Evolutionary conservation across 1,139 yeast genomes (phyloP).

Genomic region (Suhomyces atakaporum): DNA sequence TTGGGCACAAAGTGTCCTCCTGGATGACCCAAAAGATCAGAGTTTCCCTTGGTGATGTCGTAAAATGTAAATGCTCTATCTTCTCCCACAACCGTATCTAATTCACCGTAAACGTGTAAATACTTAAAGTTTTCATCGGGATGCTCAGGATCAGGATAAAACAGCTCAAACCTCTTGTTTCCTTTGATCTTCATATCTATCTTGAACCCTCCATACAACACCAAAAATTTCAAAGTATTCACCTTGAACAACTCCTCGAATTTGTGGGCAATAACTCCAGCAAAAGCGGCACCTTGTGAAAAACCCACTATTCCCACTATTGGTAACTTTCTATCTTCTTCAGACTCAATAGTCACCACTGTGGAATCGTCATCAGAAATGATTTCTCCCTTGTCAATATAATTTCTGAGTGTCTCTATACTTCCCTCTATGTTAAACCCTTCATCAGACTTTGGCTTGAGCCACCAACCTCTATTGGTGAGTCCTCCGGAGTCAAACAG

Average conservation of each 20-base stretch:
- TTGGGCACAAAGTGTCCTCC: constrained; percentile 91
- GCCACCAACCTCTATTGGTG: constrained; percentile 42
- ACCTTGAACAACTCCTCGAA: constrained; percentile 32
- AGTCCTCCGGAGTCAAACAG: constrained; percentile 33
- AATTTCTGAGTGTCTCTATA: constrained; percentile 32
- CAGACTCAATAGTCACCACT: constrained; percentile 21
- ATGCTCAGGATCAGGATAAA: constrained; percentile 28
- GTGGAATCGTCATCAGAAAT: constrained; percentile 32
- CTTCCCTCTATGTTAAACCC: constrained; percentile 31
- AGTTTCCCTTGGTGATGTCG: constrained; percentile 50
- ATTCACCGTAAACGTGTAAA: constrained; percentile 80
- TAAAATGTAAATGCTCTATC: constrained; percentile 61
- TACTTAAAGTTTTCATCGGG: constrained; percentile 32
- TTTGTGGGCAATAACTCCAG: constrained; percentile 36
- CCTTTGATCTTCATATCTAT: constrained; percentile 49
- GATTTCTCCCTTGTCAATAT: constrained; percentile 33
- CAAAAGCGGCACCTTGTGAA: constrained; percentile 54
- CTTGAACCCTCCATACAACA: constrained; percentile 78
- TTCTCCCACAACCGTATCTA: constrained; percentile 87
- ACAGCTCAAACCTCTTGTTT: constrained; percentile 25
- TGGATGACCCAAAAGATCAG: constrained; percentile 63
- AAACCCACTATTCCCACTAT: constrained; percentile 47
- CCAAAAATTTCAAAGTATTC: constrained; percentile 60
- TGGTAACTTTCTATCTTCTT: constrained; percentile 31
- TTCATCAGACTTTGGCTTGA: constrained; percentile 26